Evolutionary conservation across 2,329 filamentous ascomycete species (phyloP).

Genomic region (Trichoderma harzianum): DNA sequence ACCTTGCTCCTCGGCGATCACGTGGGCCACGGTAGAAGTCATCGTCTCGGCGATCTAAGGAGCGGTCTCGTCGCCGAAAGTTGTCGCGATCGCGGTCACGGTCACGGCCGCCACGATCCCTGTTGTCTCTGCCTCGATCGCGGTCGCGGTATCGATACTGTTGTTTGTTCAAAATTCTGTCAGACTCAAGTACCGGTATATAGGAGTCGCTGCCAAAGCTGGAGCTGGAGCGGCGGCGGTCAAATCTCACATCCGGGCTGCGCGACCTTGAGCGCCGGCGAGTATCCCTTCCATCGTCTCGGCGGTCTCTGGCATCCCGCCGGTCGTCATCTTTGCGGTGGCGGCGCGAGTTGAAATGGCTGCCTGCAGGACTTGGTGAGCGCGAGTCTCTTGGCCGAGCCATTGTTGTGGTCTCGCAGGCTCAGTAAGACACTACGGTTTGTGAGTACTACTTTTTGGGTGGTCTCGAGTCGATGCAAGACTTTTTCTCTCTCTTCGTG

Average conservation of each 20-base stretch:
- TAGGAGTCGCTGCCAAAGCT: conserved; percentile 17
- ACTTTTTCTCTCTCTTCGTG: not conserved
- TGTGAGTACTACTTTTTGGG: conserved; percentile 38
- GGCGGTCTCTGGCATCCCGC: conserved; percentile 48
- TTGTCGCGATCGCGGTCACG: conserved; percentile 51
- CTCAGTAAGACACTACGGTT: conserved; percentile 40
- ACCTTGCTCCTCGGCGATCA: conserved; percentile 60
- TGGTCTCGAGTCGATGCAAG: conserved; percentile 20
- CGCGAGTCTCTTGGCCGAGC: conserved; percentile 66
- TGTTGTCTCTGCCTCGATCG: conserved; percentile 50
- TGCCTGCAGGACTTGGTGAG: conserved; percentile 94
- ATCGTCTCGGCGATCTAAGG: conserved; percentile 64
- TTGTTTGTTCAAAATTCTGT: conserved; percentile 31
- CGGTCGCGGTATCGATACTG: conserved; percentile 59
- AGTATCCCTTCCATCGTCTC: conserved; percentile 48
- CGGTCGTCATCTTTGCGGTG: conserved; percentile 60
- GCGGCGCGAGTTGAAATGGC: conserved; percentile 70
- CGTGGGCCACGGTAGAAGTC: conserved; percentile 57
- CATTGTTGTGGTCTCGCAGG: conserved; percentile 47
- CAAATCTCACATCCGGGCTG: conserved; percentile 59
- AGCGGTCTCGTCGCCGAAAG: conserved; percentile 67
- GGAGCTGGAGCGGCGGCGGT: conserved; percentile 9
- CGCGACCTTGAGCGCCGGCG: conserved; percentile 59
- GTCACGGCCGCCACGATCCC: conserved; percentile 49
- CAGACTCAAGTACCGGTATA: conserved; percentile 33